Conservation (phyloP, 805 yeast species). For the Saccharomycopsis fodiens region DNA sequence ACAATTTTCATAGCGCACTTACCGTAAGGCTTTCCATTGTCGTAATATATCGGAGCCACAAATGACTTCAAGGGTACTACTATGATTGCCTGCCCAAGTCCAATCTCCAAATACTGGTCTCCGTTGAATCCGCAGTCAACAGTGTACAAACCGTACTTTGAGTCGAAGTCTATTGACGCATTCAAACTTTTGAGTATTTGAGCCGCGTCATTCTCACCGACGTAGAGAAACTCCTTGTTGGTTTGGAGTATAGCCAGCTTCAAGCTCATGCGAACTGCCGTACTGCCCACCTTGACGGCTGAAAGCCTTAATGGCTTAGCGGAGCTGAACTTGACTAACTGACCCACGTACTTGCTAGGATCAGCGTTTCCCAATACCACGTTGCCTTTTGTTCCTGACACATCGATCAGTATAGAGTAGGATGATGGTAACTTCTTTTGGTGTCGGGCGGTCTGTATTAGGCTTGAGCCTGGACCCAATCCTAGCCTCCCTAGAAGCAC, state of each 20-base stretch:
- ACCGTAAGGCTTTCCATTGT: neutral
- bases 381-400: neutral
- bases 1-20: neutral
- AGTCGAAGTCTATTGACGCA: neutral
- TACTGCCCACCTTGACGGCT: neutral
- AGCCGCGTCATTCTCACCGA: neutral
- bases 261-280: neutral
- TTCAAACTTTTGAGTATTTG: neutral
- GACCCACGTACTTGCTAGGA: neutral
- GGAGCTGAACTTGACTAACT: neutral
- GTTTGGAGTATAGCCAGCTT: neutral
- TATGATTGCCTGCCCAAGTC: neutral
- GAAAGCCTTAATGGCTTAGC: neutral
- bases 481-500: conserved; percentile 1
- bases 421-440: neutral
- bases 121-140: neutral
- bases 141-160: neutral
- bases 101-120: neutral
- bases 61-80: neutral
- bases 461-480: neutral
- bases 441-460: neutral
- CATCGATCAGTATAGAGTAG: neutral
- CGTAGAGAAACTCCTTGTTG: neutral
- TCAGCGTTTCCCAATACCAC: neutral
- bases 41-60: neutral